Conservation (phyloP, 441 rosid species). For the Erodium trifolium region DNA sequence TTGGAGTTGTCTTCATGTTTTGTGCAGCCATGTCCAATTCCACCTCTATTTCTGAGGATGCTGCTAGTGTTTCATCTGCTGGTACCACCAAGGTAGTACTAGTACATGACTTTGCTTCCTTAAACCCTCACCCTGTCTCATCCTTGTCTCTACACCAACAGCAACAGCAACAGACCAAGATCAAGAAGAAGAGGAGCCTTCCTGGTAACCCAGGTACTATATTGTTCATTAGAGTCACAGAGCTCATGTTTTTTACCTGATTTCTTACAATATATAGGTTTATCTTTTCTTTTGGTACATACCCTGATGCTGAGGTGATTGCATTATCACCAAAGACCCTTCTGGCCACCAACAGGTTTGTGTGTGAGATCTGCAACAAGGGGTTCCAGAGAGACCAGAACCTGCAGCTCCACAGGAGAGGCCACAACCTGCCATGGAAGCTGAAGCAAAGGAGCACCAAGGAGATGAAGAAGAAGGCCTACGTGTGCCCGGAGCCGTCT, state of each 20-base stretch:
- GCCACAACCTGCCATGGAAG: no score
- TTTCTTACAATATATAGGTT: no score
- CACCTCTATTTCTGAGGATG: background rate
- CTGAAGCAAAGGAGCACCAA: background rate
- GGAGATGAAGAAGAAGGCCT: conserved; percentile 49
- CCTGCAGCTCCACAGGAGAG: no score
- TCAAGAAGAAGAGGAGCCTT: background rate
- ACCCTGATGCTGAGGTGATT: background rate
- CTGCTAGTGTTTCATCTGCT: background rate
- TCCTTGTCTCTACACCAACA: background rate
- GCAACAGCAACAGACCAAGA: background rate
- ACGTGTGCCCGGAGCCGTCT: conserved; percentile 55
- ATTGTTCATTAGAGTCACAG: no score
- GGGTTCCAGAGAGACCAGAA: no score
- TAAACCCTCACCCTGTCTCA: background rate
- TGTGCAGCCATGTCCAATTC: background rate
- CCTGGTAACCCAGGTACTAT: background rate
- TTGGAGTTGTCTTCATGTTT: background rate
- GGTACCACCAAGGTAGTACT: background rate
- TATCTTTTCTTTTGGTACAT: no score
- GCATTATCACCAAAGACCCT: no score
- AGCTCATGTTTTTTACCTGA: no score
- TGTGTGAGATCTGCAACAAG: no score
- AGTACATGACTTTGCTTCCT: background rate
- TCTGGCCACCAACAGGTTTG: no score